These are phyloP conservation scores for Forsythia suspensa DNA, from an alignment of 257 asterid species.

Conservation along the genomic window DNA sequence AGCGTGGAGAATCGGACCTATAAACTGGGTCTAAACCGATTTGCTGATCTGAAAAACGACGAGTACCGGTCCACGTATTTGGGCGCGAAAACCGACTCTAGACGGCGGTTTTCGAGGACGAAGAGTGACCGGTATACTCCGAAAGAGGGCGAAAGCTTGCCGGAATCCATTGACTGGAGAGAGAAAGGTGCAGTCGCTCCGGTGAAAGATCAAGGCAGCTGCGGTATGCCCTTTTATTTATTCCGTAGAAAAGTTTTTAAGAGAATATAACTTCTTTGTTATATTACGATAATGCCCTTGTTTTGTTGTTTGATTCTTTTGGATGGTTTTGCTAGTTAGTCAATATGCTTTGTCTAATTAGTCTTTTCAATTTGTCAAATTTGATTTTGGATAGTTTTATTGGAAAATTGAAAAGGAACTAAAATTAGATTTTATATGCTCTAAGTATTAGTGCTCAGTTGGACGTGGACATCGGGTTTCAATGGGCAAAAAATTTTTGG, in stretches of 20 bases:
- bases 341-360: not conserved
- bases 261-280: not conserved
- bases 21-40: conserved; percentile 61
- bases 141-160: conserved; percentile 47
- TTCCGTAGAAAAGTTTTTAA: not conserved
- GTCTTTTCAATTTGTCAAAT: not conserved
- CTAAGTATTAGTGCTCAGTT: not conserved
- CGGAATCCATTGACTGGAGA: conserved; percentile 67
- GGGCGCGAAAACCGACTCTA: conserved; percentile 41
- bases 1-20: conserved; percentile 30
- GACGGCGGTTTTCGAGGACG: conserved; percentile 18
- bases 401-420: no score
- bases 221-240: conserved; percentile 39
- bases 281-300: not conserved
- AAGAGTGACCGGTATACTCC: conserved; percentile 52
- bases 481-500: no score
- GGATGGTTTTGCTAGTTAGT: not conserved
- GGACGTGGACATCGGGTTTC: no score
- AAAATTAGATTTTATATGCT: no score
- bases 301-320: not conserved
- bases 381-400: not conserved
- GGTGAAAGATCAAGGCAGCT: conserved; percentile 69
- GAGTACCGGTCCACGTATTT: conserved; percentile 53
- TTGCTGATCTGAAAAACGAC: conserved; percentile 62
- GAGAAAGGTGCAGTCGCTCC: conserved; percentile 53